Evolutionary conservation across 2,329 filamentous ascomycete genomes (phyloP), one percentile per base, ranked within the genome.

Genomic region (Zymoseptoria ardabiliae): DNA sequence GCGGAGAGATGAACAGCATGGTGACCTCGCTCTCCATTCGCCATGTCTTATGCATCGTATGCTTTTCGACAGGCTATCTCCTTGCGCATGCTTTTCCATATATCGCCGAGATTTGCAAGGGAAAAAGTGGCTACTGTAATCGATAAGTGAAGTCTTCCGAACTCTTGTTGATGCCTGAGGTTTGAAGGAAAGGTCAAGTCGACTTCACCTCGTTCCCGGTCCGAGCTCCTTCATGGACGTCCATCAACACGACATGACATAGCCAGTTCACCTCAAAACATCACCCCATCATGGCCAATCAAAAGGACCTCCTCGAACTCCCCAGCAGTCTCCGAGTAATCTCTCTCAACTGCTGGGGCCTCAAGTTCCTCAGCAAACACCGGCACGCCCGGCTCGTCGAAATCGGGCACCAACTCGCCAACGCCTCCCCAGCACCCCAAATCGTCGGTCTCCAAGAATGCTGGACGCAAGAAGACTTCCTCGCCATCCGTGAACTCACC

Each of bases 401-500:
- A 73, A 97, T 97, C 70, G 93, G 91, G 57, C 85, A 83, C 64
- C 88, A 89, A 64, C 82, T 97, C 63, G 88, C 90, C 64, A 74
- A 79, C 50, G 81, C 85, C 59, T 76, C 81, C 19, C 89, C 89
- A 0, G 73, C 82, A 9, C 91, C 92, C 25, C 83, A 95, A 63
- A 92, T 97, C 69, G 91, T 97, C 62, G 90, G 88, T n/a, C 80
- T 97, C 17, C 93, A 97, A 76, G 93, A 97, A 79, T 95, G 90
- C 78, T 99, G 90, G 87, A 91, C 89, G 2, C 87, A 91, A 69
- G 79, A 89, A 66, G 90, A 97, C 78, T 96, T 92, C 78, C 79
- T 84, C 62, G 82, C 82, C 69, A 91, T 97, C 70, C 88, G 90
- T 54, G 80, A 85, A 21, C 82, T 87, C 64, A 93, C 90, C 4